Percentiles rank a stretch among this genome's conserved stretches.
Conservation (phyloP, 768 basidiomycete species). For the Amanita rubescens region DNA sequence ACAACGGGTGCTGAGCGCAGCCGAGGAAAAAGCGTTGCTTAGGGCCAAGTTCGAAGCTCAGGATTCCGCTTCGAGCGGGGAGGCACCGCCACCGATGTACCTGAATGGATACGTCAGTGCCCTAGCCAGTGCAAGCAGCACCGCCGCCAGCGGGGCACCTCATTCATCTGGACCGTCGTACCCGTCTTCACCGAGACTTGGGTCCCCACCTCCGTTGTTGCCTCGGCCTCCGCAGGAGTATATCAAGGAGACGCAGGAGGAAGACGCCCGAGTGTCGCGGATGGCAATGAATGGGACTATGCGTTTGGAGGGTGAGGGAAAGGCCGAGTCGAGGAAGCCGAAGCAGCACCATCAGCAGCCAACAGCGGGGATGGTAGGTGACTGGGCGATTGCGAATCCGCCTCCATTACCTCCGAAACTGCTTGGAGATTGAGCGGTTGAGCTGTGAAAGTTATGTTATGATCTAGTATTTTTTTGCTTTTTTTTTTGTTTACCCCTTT, state of each 20-base stretch:
- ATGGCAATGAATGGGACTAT: conserved; percentile 26
- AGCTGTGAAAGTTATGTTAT: too few relatives aligned
- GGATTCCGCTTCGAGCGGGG: background rate
- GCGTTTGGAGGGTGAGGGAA: too few relatives aligned
- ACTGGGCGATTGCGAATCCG: too few relatives aligned
- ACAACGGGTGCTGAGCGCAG: conserved; percentile 47
- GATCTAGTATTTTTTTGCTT: too few relatives aligned
- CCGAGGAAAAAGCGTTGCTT: conserved; percentile 67
- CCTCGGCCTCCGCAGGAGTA: conserved; percentile 76
- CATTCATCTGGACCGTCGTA: conserved; percentile 4
- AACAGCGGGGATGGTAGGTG: too few relatives aligned
- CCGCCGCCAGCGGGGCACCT: background rate
- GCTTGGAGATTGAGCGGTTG: too few relatives aligned
- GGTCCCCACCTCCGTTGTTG: conserved; percentile 57
- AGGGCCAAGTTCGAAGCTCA: conserved; percentile 25
- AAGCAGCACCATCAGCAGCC: too few relatives aligned
- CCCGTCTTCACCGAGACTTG: too few relatives aligned
- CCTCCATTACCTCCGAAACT: too few relatives aligned
- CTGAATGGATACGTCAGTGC: conserved; percentile 18
- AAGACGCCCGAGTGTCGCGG: conserved; percentile 51
- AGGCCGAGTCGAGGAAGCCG: background rate
- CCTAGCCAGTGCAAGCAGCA: background rate
- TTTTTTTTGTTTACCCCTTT: too few relatives aligned
- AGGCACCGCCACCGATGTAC: conserved; percentile 10
- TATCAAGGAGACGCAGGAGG: conserved; percentile 75